Evolutionary conservation across 768 basidiomycete species (phyloP).

Genomic region (Podaxis carcinomalis): DNA sequence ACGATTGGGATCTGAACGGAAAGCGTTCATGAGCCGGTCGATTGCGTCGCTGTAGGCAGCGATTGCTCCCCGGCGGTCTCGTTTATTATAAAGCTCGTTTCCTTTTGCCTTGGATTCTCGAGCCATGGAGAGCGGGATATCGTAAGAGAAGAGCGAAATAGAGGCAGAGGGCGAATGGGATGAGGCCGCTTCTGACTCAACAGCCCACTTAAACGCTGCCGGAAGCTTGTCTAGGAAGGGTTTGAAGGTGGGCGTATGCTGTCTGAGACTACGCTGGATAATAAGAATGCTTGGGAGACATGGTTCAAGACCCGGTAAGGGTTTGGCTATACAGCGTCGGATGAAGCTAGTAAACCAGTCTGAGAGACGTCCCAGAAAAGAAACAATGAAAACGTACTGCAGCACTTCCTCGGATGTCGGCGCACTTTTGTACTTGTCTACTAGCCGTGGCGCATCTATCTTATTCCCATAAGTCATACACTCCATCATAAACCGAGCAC

Average conservation of each 20-base stretch:
- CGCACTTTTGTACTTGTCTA: slow-evolving; percentile 7
- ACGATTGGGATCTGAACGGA: slow-evolving; percentile 6
- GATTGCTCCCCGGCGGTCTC: slow-evolving; percentile 6
- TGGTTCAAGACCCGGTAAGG: slow-evolving; percentile 11
- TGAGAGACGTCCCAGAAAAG: not conserved
- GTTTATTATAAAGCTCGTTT: not conserved
- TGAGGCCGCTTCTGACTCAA: slow-evolving; percentile 6
- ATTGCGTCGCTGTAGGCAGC: slow-evolving; percentile 7
- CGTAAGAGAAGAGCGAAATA: not conserved
- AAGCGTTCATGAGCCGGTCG: slow-evolving; percentile 11
- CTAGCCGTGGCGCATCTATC: slow-evolving; percentile 9
- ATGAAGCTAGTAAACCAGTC: slow-evolving; percentile 13
- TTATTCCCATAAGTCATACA: slow-evolving; percentile 11
- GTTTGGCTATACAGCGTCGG: slow-evolving; percentile 13
- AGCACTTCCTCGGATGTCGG: slow-evolving; percentile 11
- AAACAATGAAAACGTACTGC: slow-evolving; percentile 1
- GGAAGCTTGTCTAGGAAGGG: slow-evolving; percentile 17
- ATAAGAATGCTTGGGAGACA: slow-evolving; percentile 10
- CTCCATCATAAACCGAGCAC: slow-evolving; percentile 8
- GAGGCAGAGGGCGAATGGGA: not conserved
- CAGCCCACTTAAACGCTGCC: slow-evolving; percentile 8
- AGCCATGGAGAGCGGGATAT: not conserved
- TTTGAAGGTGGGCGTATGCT: slow-evolving; percentile 10
- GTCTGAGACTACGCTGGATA: slow-evolving; percentile 13
- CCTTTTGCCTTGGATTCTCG: slow-evolving; percentile 6